A percentile compares a stretch with the other conserved stretches of the same genome.
Evolutionary conservation across 441 rosid species (phyloP).

Genomic region (Aleurites moluccanus): DNA sequence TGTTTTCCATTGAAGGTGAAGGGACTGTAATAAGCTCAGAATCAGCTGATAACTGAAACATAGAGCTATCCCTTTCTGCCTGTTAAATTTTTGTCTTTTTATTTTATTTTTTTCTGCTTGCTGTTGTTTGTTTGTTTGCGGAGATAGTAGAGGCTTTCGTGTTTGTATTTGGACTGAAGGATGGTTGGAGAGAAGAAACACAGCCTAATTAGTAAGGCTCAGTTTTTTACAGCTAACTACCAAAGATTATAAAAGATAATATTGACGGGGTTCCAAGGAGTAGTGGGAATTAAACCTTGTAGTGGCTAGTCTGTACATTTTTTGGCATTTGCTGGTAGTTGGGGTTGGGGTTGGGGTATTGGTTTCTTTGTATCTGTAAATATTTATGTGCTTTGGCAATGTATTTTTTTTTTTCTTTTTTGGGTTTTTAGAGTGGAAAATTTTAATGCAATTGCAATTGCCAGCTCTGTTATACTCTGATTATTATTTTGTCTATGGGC

Average conservation of each 20-base stretch:
- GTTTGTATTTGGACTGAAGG: constrained; percentile 5
- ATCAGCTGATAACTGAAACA: constrained; percentile 37
- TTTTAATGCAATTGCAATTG: neutral
- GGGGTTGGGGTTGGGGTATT: constrained; percentile 10
- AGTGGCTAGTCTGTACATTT: constrained; percentile 29
- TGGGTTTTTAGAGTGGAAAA: constrained; percentile 4
- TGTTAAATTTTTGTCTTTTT: neutral
- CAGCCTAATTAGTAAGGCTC: constrained; percentile 30
- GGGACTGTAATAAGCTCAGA: constrained; percentile 48
- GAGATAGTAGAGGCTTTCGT: neutral
- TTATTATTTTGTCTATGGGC: constrained; percentile 10
- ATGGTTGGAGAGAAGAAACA: constrained; percentile 4
- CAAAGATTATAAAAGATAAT: constrained; percentile 8
- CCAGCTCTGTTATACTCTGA: constrained; percentile 6
- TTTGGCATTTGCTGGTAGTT: constrained; percentile 22
- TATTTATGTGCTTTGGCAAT: constrained; percentile 21
- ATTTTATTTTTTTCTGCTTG: neutral
- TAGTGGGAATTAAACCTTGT: constrained; percentile 22
- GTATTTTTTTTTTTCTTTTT: constrained; percentile 4
- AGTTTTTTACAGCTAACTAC: constrained; percentile 38
- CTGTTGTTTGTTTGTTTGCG: constrained; percentile 13
- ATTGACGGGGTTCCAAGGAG: constrained; percentile 12
- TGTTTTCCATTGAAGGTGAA: constrained; percentile 45
- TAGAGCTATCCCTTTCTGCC: neutral
- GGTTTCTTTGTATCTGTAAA: constrained; percentile 27